These are phyloP conservation scores for Ophiostoma piceae DNA, from an alignment of 2,329 filamentous ascomycete species.

Conservation along the genomic window DNA sequence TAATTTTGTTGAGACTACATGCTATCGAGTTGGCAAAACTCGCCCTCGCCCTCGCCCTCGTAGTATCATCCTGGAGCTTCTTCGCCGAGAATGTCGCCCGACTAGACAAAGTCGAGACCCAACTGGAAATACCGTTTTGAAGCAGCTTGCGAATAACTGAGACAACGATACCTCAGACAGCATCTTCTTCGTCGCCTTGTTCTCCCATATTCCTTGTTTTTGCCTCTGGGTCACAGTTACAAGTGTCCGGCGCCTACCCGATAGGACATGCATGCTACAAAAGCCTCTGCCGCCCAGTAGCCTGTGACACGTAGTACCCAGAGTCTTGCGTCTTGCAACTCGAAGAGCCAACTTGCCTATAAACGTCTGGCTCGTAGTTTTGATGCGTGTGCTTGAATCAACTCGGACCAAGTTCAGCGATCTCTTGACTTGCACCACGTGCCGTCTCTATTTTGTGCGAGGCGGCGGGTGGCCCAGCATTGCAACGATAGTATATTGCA, in stretches of 20 bases:
- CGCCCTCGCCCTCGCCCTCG: too few species aligned
- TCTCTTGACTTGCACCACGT: not conserved
- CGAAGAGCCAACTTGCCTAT: not conserved
- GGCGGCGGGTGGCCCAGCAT: not conserved
- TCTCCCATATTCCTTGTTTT: constrained; percentile 5
- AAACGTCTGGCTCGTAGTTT: not conserved
- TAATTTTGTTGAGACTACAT: not conserved
- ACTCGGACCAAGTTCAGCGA: not conserved
- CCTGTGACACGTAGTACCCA: not conserved
- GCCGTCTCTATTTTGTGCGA: not conserved
- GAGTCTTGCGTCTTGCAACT: not conserved
- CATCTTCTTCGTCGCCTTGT: not conserved
- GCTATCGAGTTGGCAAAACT: not conserved
- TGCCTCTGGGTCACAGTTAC: not conserved
- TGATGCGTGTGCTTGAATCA: not conserved
- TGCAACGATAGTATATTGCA: not conserved
- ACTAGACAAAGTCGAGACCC: not conserved
- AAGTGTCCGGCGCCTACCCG: not conserved
- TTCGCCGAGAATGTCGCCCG: not conserved
- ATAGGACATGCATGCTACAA: not conserved
- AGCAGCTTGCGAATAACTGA: not conserved
- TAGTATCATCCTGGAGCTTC: not conserved
- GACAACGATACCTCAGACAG: not conserved
- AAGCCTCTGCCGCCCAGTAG: not conserved
- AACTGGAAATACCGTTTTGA: not conserved